A percentile compares a stretch with the other conserved stretches of the same genome.
Evolutionary conservation across 441 rosid genomes (phyloP).

Genomic region (Omphalea diandra): DNA sequence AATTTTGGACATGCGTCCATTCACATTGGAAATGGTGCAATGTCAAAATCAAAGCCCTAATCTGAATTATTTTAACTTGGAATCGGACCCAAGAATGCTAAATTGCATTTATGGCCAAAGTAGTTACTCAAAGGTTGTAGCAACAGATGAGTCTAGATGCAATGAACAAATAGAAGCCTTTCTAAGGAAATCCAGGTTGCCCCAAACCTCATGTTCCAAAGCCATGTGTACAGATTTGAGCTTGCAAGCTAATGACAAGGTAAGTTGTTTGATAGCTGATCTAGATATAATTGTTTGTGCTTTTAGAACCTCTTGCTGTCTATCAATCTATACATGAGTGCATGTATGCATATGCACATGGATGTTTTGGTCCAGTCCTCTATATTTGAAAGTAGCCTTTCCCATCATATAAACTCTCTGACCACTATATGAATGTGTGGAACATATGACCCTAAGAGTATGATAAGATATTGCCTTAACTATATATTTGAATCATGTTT

Average conservation of each 20-base stretch:
- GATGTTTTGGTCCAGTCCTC: background rate
- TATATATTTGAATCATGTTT: too few relatives aligned
- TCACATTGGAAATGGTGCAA: slow-evolving; percentile 38
- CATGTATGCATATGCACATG: background rate
- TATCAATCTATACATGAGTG: background rate
- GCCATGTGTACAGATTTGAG: slow-evolving; percentile 13
- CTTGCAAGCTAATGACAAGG: slow-evolving; percentile 36
- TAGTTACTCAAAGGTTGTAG: slow-evolving; percentile 20
- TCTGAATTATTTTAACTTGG: slow-evolving; percentile 25
- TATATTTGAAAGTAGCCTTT: background rate
- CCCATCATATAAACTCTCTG: background rate
- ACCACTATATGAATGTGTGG: too few relatives aligned
- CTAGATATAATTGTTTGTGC: background rate
- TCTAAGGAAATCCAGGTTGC: slow-evolving; percentile 23
- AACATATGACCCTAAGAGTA: too few relatives aligned
- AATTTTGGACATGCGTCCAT: slow-evolving; percentile 60
- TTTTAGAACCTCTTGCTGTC: background rate
- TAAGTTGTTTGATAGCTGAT: slow-evolving; percentile 26
- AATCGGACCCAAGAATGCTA: slow-evolving; percentile 25
- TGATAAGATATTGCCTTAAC: too few relatives aligned
- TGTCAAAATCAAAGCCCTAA: slow-evolving; percentile 30
- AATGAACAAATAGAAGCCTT: slow-evolving; percentile 14
- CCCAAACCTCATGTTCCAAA: slow-evolving; percentile 15
- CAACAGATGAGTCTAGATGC: slow-evolving; percentile 29
- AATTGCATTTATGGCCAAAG: slow-evolving; percentile 27